phyloP scores from a whole-genome alignment of 768 basidiomycete genomes.

The Termitomyces sp. region DNA sequence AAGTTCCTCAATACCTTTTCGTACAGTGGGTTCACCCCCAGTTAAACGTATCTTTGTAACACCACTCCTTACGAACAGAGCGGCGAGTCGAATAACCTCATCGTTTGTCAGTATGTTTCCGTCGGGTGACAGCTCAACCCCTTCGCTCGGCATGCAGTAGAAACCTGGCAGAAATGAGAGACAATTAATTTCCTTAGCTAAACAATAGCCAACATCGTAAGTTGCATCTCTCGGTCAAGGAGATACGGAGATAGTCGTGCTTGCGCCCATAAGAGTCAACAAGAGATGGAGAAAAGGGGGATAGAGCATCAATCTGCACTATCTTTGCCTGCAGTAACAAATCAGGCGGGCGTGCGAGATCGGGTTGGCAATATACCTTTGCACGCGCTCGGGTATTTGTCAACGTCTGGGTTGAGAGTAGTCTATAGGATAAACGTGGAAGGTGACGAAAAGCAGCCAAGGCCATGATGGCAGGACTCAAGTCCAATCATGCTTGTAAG shows the following conservation, averaged over 20 bases:
- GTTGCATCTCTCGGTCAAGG: conserved; percentile 84
- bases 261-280: conserved; percentile 62
- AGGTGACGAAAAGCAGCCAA: not conserved
- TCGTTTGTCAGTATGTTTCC: conserved; percentile 68
- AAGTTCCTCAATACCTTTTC: conserved; percentile 68
- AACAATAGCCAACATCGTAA: conserved; percentile 55
- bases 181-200: not conserved
- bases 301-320: conserved; percentile 42
- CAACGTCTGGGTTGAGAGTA: conserved; percentile 9
- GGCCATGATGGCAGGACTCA: conserved; percentile 4
- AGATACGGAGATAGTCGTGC: conserved; percentile 88
- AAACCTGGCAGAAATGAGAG: conserved; percentile 50
- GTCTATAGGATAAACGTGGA: conserved; percentile 2
- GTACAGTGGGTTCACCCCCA: conserved; percentile 83
- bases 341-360: not conserved
- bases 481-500: conserved; percentile 6
- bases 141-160: conserved; percentile 88
- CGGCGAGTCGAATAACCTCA: conserved; percentile 69
- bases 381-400: conserved; percentile 15
- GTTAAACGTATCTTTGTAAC: conserved; percentile 87
- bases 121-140: conserved; percentile 68
- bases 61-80: conserved; percentile 75
- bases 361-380: conserved; percentile 6
- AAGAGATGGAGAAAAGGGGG: conserved; percentile 46
- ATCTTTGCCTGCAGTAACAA: conserved; percentile 46